Conservation (phyloP, 1,139 yeast species). For the Blastobotrys proliferans region DNA sequence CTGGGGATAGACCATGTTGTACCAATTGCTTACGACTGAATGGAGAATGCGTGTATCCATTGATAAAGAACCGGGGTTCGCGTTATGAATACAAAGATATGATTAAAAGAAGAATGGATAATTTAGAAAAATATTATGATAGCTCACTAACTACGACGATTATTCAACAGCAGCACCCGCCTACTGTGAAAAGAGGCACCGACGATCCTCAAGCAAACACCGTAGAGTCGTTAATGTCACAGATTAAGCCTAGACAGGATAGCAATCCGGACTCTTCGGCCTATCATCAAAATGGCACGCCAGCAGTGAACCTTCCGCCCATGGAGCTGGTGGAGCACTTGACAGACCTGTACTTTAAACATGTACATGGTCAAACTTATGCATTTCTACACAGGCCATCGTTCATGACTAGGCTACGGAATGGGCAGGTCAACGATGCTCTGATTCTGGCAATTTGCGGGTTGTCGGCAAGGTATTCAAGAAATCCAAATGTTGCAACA, state of each 20-base stretch:
- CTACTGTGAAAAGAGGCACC: too few relatives aligned
- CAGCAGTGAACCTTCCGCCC: conserved; percentile 4
- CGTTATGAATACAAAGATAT: conserved; percentile 37
- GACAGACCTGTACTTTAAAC: conserved; percentile 32
- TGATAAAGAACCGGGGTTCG: conserved; percentile 36
- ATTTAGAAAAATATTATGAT: conserved; percentile 28
- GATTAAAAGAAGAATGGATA: conserved; percentile 32
- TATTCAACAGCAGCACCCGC: conserved; percentile 20
- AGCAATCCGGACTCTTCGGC: too few relatives aligned
- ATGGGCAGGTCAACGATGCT: conserved; percentile 31
- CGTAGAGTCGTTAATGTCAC: not conserved
- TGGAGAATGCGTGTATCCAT: conserved; percentile 36
- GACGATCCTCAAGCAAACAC: not conserved
- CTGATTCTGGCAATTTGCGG: conserved; percentile 37
- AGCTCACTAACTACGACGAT: conserved; percentile 4
- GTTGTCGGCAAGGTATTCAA: conserved; percentile 35
- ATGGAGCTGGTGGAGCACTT: conserved; percentile 27
- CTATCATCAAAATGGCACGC: too few relatives aligned
- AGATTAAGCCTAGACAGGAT: not conserved
- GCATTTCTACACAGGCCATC: conserved; percentile 36
- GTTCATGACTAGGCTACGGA: conserved; percentile 31
- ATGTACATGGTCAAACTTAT: conserved; percentile 37
- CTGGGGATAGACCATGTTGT: conserved; percentile 39
- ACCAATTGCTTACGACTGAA: conserved; percentile 36
- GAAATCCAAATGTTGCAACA: conserved; percentile 29